Base-by-base conservation (phyloP, 2,329 filamentous ascomycete species). In the Acarospora socialis region DNA sequence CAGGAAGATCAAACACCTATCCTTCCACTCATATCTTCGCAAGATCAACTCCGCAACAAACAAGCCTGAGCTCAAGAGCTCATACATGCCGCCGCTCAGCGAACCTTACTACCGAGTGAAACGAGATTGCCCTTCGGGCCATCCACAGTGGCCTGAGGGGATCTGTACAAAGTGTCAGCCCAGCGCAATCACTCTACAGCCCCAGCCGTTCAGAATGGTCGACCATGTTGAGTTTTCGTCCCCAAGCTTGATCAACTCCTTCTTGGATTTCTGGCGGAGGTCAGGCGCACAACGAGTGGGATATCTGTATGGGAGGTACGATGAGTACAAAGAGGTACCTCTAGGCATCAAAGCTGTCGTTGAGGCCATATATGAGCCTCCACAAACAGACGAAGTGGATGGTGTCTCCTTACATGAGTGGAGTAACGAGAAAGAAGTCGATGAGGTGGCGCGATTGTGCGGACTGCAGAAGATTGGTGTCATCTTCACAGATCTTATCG, bases 1-100 rank as follows among this genome's bases (percentile, higher is more conserved):
- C 46, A 92, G 87, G 66, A 94, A 94, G 67, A 94, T 98, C 68
- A 98, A 98, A 56, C 92, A 98, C 56, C 67, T 90, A 17, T 95
- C 90, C 0, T 94, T 95, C 59, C 90, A 98, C 56, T 81, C 86
- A 4, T 77, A 95, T 53, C 67, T 98, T 27, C 76, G 86, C 43
- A 98, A 98, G 55, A 77, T 93, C 56, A 98, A 98, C 59, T 77
- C 84, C 9, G 80, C 83, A 9, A 95, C 92, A 42, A 98, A 98
- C 60, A 94, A 92, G 54, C 81, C 87, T 19, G 87, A 98, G 57
- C 70, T 83, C 1, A 86, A 83, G 36, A 86, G 75, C 54, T 95
- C 90, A 5, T 98, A 90, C 53, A 95, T 98, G 61, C 90, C 90
- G 8, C 90, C 90, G 2, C 70, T 98, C 8, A 82, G 73, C 34